These are phyloP conservation scores for Macadamia integrifolia DNA, from an alignment of 164 flowering plant species.

Conservation along the genomic window DNA sequence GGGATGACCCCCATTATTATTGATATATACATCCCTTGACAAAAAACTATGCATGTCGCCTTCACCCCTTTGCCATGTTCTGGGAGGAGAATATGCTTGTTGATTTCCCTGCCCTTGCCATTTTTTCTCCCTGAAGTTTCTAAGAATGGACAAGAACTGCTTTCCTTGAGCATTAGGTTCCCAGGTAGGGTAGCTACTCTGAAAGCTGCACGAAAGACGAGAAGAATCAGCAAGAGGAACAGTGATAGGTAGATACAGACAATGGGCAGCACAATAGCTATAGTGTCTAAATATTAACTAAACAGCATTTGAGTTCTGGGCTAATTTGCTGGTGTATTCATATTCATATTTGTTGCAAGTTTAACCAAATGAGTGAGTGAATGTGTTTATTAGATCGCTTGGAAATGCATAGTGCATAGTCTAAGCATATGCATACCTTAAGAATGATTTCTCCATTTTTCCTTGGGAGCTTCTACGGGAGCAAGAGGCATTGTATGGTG, in stretches of 20 bases:
- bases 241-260: background rate
- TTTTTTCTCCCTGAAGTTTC: slow-evolving; percentile 61
- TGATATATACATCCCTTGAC: slow-evolving; percentile 32
- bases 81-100: slow-evolving; percentile 25
- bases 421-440: slow-evolving; percentile 48
- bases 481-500: slow-evolving; percentile 53
- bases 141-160: slow-evolving; percentile 54
- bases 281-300: background rate
- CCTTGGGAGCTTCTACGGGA: slow-evolving; percentile 86
- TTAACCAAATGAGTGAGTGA: background rate
- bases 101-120: slow-evolving; percentile 33
- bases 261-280: background rate
- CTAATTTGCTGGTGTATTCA: background rate
- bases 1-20: slow-evolving; percentile 15
- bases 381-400: background rate
- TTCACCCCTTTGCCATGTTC: slow-evolving; percentile 32
- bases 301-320: background rate
- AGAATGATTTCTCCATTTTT: slow-evolving; percentile 96
- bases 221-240: slow-evolving; percentile 2
- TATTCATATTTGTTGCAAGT: background rate
- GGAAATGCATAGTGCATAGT: background rate
- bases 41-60: slow-evolving; percentile 27
- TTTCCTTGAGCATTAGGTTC: slow-evolving; percentile 71
- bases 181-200: slow-evolving; percentile 80
- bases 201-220: slow-evolving; percentile 54